Base-by-base conservation (phyloP, 2,329 filamentous ascomycete species). In the Talaromyces funiculosus region DNA sequence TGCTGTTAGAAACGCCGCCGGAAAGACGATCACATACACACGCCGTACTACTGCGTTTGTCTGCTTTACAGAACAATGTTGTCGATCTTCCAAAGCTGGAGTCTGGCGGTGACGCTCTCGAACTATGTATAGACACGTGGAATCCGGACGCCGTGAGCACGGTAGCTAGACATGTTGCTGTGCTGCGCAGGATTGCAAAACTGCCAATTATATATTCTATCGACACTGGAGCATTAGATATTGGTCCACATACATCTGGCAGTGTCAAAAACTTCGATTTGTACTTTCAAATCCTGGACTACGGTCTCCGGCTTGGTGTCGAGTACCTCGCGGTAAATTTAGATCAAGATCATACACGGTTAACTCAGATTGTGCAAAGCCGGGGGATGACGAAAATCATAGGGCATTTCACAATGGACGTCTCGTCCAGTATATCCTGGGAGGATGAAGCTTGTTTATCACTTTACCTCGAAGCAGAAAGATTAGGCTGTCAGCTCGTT, bases 121-220 rank as follows among this genome's bases (percentile, higher is more conserved):
- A 86, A 67, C 73, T 86, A 3, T 82, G 83, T 61, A 79, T 87
- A 54, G 84, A 87, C 70, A 77, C 77, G 47, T 85, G 84, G 82
- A 77, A 78, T 7, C 71, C 78, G 24, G 78, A 81, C 57, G 71
- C 83, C 61, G 68, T 80, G 29, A 78, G 77, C 57, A 68, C 79
- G 8, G 75, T 86, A 63, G 81, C 81, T 43, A 80, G 80, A 49
- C 80, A 85, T 64, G 80, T 87, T 3, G 81, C 84, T 14, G 73
- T 82, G 35, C 80, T 86, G 55, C 80, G 84, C 62, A 79, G 84
- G 64, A 81, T 81, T 61, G 70, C 86, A 37, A 78, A 80, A 35
- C 70, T 83, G 4, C 84, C 84, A 2, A 81, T 86, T 37, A 81
- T 86, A 55, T 81, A 82, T 62, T 80, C 82, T 31, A 79, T 85